Evolutionary conservation across 2,329 filamentous ascomycete genomes (phyloP), one percentile per base, ranked within the genome.

Genomic region (Fusarium sp.): DNA sequence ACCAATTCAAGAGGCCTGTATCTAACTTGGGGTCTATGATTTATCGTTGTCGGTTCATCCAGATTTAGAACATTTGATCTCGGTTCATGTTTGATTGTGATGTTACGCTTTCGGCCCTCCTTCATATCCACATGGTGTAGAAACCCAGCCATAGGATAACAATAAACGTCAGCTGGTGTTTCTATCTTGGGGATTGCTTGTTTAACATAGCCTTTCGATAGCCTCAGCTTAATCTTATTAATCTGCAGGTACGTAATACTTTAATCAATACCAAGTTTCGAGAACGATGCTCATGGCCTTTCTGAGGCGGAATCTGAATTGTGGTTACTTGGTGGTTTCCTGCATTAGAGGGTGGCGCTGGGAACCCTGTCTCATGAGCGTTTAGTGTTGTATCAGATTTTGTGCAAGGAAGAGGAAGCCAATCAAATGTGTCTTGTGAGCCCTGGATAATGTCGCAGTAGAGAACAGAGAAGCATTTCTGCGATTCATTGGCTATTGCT

Each of bases 261-360:
- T 31, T 43, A 46, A 48, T 61, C 37, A 53, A 68, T 68, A 63
- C 67, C 58, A 70, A 68, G 68, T 70, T 61, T 67, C 24, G 44
- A 48, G 39, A 53, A 24, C 53, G 60, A 54, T 38, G 41, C 56
- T 61, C 46, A 61, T 56, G 18, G 24, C 41, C 53, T 59, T 62
- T 43, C 56, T 29, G 33, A 54, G 63, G 50, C 35, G 29, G 49
- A 39, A 38, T 41, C 37, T 13, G 15, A 42, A 57, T 43, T 38
- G 35, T 37, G 33, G 49, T 59, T 38, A 26, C 31, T 31, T 28
- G 39, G 66, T 70, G 62, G 70, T 73, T 75, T 75, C 73, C 73
- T 75, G 73, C 73, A 75, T 75, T 70, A 63, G 64, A 64, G 35
- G 49, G 59, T 60, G 58, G 62, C 59, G 56, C 28, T 49, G 28